Percentiles rank a stretch among this genome's conserved stretches.
These are phyloP conservation scores for Alternaria sp. DNA, from an alignment of 2,329 filamentous ascomycete genomes.

Conservation along the genomic window DNA sequence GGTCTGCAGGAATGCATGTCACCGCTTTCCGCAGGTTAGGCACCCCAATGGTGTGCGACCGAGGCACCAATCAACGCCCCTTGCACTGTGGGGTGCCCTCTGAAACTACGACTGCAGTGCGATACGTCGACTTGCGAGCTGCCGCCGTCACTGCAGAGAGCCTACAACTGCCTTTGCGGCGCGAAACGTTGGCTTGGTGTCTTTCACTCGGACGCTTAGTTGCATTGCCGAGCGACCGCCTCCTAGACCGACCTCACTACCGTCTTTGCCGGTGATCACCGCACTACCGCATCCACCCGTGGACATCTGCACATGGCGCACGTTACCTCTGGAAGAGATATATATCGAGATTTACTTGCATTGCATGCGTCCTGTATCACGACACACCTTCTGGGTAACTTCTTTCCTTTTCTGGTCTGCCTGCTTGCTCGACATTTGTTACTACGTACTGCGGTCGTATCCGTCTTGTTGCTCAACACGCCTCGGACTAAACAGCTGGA, in stretches of 20 bases:
- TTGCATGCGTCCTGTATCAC: constrained; percentile 45
- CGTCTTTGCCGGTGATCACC: constrained; percentile 27
- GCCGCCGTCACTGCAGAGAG: constrained; percentile 38
- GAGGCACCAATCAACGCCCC: constrained; percentile 31
- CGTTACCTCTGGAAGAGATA: constrained; percentile 38
- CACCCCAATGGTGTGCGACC: constrained; percentile 32
- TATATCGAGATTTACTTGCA: constrained; percentile 45
- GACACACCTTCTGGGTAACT: constrained; percentile 19
- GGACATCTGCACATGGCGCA: constrained; percentile 36
- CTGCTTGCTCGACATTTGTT: constrained; percentile 16
- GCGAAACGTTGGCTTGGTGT: constrained; percentile 24
- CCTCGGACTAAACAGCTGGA: neutral
- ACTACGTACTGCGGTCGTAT: constrained; percentile 2
- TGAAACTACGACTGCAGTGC: constrained; percentile 39
- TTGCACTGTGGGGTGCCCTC: constrained; percentile 21
- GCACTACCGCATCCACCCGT: neutral
- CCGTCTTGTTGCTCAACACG: neutral
- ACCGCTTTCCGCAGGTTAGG: constrained; percentile 34
- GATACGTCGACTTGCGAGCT: constrained; percentile 39
- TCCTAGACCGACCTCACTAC: constrained; percentile 23
- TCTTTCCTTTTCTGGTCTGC: constrained; percentile 26
- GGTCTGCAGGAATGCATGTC: constrained; percentile 41
- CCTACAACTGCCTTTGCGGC: constrained; percentile 34
- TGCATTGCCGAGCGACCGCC: constrained; percentile 28
- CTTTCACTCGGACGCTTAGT: constrained; percentile 20